Evolutionary conservation across 2,329 filamentous ascomycete species (phyloP).

Genomic region (Diaporthe ilicicola): DNA sequence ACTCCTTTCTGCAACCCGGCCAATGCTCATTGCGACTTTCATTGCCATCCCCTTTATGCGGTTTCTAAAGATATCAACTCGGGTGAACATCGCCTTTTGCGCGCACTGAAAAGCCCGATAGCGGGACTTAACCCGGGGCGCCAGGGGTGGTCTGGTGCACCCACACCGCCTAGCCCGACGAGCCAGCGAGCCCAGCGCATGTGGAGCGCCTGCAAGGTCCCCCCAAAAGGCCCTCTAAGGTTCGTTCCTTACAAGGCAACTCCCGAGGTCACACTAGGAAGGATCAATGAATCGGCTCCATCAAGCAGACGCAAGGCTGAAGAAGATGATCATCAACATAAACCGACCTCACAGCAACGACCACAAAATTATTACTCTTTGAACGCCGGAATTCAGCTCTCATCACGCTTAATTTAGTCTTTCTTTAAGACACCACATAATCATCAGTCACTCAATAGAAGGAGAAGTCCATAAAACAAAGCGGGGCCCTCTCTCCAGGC

Average conservation of each 20-base stretch:
- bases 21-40: constrained; percentile 20
- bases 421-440: neutral
- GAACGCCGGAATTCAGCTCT: neutral
- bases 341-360: neutral
- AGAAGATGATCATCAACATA: neutral
- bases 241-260: neutral
- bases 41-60: constrained; percentile 26
- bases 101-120: constrained; percentile 8
- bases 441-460: neutral
- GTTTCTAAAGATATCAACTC: constrained; percentile 26
- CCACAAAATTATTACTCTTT: neutral
- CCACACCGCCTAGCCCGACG: constrained; percentile 23
- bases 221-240: neutral
- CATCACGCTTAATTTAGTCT: neutral
- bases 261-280: neutral
- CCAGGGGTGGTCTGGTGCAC: neutral
- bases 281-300: neutral
- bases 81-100: constrained; percentile 1
- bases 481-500: neutral
- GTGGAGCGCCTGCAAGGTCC: constrained; percentile 3
- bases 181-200: constrained; percentile 8
- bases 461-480: neutral
- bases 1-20: constrained; percentile 22
- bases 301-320: neutral
- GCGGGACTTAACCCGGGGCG: neutral